Percentiles rank a stretch among this genome's conserved stretches.
phyloP scores from a whole-genome alignment of 1,284 basidiomycete species.

The Entoloma clypeatum region DNA sequence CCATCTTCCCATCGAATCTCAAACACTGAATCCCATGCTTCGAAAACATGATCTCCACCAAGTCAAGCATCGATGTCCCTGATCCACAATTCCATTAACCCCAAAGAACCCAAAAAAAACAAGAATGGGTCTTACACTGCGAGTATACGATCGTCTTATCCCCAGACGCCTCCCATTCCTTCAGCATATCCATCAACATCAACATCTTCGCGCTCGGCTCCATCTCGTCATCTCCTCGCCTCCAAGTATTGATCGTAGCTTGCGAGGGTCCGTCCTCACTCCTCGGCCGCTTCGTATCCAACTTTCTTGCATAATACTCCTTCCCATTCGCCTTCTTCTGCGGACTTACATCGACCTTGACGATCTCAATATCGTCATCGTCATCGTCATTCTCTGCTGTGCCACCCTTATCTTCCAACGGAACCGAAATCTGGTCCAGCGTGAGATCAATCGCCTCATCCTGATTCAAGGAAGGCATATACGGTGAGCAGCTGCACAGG shows the following conservation, averaged over 20 bases:
- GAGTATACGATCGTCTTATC: constrained; percentile 71
- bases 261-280: constrained; percentile 33
- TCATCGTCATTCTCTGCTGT: constrained; percentile 27
- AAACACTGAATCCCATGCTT: constrained; percentile 55
- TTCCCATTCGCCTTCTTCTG: constrained; percentile 24
- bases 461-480: constrained; percentile 12
- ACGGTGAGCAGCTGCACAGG: not conserved
- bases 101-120: not conserved
- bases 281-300: constrained; percentile 12
- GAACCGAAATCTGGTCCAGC: constrained; percentile 23
- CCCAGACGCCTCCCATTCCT: constrained; percentile 55
- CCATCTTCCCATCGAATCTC: constrained; percentile 66
- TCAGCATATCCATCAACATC: constrained; percentile 48
- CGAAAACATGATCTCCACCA: constrained; percentile 54
- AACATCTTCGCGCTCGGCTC: constrained; percentile 69
- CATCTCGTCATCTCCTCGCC: constrained; percentile 51
- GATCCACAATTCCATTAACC: not conserved
- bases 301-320: constrained; percentile 15
- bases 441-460: constrained; percentile 25
- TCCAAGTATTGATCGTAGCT: constrained; percentile 47
- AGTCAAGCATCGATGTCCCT: constrained; percentile 73
- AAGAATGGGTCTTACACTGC: constrained; percentile 48
- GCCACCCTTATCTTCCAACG: constrained; percentile 16
- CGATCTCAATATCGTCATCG: constrained; percentile 18
- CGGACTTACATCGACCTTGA: no score